Conservation (phyloP, 768 basidiomycete genomes). For the Butyriboletus loyo region DNA sequence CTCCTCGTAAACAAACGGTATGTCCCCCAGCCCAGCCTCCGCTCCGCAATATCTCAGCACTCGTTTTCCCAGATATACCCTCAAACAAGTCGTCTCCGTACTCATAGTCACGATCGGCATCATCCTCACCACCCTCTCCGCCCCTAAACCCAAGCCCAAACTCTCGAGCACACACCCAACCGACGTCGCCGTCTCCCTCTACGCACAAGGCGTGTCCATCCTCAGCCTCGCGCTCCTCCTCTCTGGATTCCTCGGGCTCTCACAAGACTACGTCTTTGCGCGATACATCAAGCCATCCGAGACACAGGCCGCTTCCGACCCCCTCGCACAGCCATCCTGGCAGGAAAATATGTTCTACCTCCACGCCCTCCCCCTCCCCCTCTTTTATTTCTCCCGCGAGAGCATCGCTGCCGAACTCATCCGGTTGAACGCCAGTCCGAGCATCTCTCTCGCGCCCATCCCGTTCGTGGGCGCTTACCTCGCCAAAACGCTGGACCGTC, state of each 20-base stretch:
- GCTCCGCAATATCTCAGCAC: slow-evolving; percentile 6
- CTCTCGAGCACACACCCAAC: neutral
- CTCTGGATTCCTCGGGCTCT: slow-evolving; percentile 76
- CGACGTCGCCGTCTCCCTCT: slow-evolving; percentile 31
- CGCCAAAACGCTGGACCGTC: neutral
- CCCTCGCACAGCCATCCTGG: slow-evolving; percentile 50
- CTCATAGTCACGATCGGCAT: slow-evolving; percentile 81
- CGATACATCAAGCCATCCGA: slow-evolving; percentile 38
- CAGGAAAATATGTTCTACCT: slow-evolving; percentile 92
- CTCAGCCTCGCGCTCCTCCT: slow-evolving; percentile 76
- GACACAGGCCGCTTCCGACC: slow-evolving; percentile 17
- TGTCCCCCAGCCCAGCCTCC: slow-evolving; percentile 20
- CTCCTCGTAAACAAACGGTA: slow-evolving; percentile 61
- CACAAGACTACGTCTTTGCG: slow-evolving; percentile 77
- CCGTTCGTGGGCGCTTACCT: slow-evolving; percentile 2
- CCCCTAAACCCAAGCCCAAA: slow-evolving; percentile 38
- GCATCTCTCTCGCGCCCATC: slow-evolving; percentile 8
- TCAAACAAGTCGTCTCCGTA: slow-evolving; percentile 67
- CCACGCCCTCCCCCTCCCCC: slow-evolving; percentile 74
- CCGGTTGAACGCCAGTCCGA: slow-evolving; percentile 9
- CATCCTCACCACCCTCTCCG: slow-evolving; percentile 76
- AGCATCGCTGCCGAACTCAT: slow-evolving; percentile 40
- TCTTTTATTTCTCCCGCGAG: slow-evolving; percentile 62
- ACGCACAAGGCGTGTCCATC: slow-evolving; percentile 69
- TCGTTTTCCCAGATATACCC: slow-evolving; percentile 50